Percentiles rank a stretch among this genome's conserved stretches.
Evolutionary conservation across 306 rosid species (phyloP).

Genomic region (Trifolium repens): DNA sequence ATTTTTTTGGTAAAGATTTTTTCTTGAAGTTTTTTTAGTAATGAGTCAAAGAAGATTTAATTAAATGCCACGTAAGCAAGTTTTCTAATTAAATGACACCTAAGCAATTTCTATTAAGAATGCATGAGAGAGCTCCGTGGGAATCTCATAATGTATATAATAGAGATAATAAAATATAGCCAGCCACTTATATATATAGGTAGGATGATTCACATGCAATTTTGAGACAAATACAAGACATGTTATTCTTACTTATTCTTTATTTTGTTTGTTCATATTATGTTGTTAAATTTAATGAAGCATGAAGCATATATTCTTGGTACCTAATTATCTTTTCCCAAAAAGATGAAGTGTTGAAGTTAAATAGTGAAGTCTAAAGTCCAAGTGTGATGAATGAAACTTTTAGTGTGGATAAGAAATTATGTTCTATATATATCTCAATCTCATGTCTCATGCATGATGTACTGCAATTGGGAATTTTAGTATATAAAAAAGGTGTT

Average conservation of each 20-base stretch:
- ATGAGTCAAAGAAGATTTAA: too few relatives aligned
- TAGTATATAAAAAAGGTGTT: constrained; percentile 9
- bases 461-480: neutral
- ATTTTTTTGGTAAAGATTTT: too few relatives aligned
- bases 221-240: constrained; percentile 39
- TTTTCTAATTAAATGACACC: too few relatives aligned
- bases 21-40: too few relatives aligned
- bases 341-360: constrained; percentile 23
- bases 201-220: constrained; percentile 40
- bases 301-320: constrained; percentile 42
- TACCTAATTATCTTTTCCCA: constrained; percentile 28
- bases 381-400: neutral
- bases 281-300: constrained; percentile 25
- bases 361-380: constrained; percentile 7
- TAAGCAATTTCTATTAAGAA: too few relatives aligned
- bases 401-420: constrained; percentile 28
- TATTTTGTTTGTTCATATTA: constrained; percentile 29
- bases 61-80: too few relatives aligned
- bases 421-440: constrained; percentile 6
- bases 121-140: too few relatives aligned
- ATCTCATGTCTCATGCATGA: constrained; percentile 25
- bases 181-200: constrained; percentile 5
- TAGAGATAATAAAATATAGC: too few relatives aligned
- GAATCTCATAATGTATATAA: too few relatives aligned
- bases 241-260: constrained; percentile 37